Evolutionary conservation across 2,329 filamentous ascomycete species (phyloP), one percentile per base, ranked within the genome.

Genomic region (Fonsecaea pugnacius): DNA sequence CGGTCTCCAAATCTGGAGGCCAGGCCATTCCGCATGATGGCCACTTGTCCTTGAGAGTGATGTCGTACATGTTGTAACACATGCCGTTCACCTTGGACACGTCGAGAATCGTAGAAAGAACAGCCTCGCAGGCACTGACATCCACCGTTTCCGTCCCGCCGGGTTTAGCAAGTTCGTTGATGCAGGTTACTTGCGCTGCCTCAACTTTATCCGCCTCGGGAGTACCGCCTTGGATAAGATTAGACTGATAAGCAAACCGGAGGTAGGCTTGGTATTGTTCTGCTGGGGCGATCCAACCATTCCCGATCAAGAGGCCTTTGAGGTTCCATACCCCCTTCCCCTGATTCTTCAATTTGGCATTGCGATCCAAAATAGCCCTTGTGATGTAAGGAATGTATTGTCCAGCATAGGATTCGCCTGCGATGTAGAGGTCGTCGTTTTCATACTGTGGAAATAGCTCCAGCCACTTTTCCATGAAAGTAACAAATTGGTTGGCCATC

Each of bases 351-450:
- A 73, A 73, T n/a, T 80, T 80, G 73, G 90, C 89, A 80, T 99
- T 99, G 66, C 92, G 91, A 54, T 92, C 88, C 63, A 97, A 82
- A 61, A 99, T 96, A 21, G 90, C 90, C 73, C 89, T 89, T n/a
- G 93, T 91, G 69, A 99, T 95, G 76, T 99, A 96, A 1, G 95
- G 95, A 67, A 99, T 98, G 78, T 98, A 89, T 75, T 98, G 95
- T 51, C 95, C 95, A 4, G 95, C 95, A 75, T 93, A 99, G 0
- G 94, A 99, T 80, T 99, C 95, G 71, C 96, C 95, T 1, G 94
- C 91, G 69, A 99, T 84, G 77, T 97, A 99, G 21, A 99, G 80
- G 82, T 99, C 95, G 74, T 98, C 94, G 59, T 87, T 83, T 71
- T 91, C 88, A 76, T 96, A 96, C 73, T 99, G 90, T 0, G 95